phyloP scores from a whole-genome alignment of 352 stramenopile genomes.

The Pythium plurisporium region DNA sequence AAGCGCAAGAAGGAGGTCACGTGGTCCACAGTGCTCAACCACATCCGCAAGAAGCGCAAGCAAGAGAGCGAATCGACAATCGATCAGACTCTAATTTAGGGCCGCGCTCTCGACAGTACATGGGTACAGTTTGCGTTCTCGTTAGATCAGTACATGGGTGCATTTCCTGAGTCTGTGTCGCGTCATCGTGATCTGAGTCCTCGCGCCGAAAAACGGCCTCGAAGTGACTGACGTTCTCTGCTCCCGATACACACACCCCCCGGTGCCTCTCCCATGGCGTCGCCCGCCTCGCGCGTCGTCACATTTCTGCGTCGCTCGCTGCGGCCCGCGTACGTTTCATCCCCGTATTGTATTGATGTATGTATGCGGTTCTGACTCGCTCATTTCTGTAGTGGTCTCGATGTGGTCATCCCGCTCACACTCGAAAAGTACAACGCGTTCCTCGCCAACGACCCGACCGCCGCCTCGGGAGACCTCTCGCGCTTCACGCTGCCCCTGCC shows the following conservation, averaged over 20 bases:
- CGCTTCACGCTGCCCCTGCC: slow-evolving; percentile 41
- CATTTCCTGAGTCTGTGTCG: slow-evolving; percentile 1
- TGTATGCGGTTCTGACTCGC: too few species aligned
- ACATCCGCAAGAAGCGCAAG: slow-evolving; percentile 23
- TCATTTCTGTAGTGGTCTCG: slow-evolving; percentile 53
- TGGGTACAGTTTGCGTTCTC: neutral
- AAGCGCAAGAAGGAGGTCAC: slow-evolving; percentile 23
- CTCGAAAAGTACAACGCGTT: slow-evolving; percentile 64
- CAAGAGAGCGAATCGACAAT: neutral
- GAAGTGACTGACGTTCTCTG: slow-evolving; percentile 1
- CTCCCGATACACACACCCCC: neutral
- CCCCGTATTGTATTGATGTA: too few species aligned
- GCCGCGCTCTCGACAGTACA: neutral
- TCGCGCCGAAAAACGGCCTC: neutral
- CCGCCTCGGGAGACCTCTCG: slow-evolving; percentile 35
- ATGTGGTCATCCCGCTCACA: slow-evolving; percentile 61
- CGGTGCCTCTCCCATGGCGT: neutral
- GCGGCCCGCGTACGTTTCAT: slow-evolving; percentile 5
- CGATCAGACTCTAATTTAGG: neutral
- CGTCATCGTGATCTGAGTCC: neutral
- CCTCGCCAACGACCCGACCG: slow-evolving; percentile 22
- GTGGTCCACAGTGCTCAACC: slow-evolving; percentile 22
- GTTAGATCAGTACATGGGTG: slow-evolving; percentile 9
- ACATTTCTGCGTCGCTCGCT: slow-evolving; percentile 14
- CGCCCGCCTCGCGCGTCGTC: slow-evolving; percentile 12